Percentiles rank a stretch among this genome's conserved stretches.
Evolutionary conservation across 2,329 filamentous ascomycete species (phyloP).

Genomic region (Alternaria panax): DNA sequence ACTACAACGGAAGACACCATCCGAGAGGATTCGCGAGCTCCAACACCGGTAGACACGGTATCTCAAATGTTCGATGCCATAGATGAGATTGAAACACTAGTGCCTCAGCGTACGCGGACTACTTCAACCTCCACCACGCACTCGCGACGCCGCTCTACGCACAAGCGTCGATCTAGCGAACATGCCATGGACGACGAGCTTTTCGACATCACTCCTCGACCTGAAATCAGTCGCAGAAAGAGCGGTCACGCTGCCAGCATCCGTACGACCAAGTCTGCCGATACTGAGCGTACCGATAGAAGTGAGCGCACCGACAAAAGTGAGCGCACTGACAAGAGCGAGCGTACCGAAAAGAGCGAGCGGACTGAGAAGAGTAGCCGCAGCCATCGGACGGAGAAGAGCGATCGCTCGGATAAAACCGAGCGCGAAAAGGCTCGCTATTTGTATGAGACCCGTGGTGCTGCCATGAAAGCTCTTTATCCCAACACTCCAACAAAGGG

Average conservation of each 20-base stretch:
- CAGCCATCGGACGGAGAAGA: conserved; percentile 23
- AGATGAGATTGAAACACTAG: conserved; percentile 46
- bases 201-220: conserved; percentile 26
- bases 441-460: conserved; percentile 47
- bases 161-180: conserved; percentile 32
- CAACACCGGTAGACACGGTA: conserved; percentile 35
- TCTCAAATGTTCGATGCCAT: conserved; percentile 46
- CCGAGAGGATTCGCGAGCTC: conserved; percentile 31
- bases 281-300: conserved; percentile 31
- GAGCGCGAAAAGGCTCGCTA: conserved; percentile 39
- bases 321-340: conserved; percentile 25
- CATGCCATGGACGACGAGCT: conserved; percentile 32
- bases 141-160: conserved; percentile 41
- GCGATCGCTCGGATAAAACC: conserved; percentile 30
- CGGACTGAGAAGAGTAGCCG: conserved; percentile 18
- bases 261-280: conserved; percentile 28
- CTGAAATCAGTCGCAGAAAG: conserved; percentile 34
- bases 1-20: conserved; percentile 18
- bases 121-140: conserved; percentile 29
- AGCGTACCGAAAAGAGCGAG: conserved; percentile 28
- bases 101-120: conserved; percentile 34
- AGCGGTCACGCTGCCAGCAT: conserved; percentile 42
- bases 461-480: conserved; percentile 50
- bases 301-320: conserved; percentile 29
- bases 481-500: conserved; percentile 39